Evolutionary conservation across 768 basidiomycete genomes (phyloP).

Genomic region (Podaxis sp.): DNA sequence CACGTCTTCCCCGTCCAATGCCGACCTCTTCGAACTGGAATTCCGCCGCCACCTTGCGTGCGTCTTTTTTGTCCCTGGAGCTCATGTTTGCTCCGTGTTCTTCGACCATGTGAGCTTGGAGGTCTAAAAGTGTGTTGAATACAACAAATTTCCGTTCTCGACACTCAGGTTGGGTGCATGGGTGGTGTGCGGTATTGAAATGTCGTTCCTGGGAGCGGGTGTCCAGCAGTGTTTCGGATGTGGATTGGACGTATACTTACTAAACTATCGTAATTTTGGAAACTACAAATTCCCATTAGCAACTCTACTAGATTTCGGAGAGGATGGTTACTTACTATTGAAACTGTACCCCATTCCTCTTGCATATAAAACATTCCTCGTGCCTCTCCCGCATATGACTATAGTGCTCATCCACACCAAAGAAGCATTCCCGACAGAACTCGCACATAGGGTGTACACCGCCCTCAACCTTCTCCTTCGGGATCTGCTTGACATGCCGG

Average conservation of each 20-base stretch:
- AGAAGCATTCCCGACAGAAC: constrained; percentile 93
- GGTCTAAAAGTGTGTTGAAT: constrained; percentile 81
- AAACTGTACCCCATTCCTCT: constrained; percentile 70
- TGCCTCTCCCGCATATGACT: constrained; percentile 90
- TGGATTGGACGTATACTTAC: constrained; percentile 34
- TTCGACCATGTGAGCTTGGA: constrained; percentile 88
- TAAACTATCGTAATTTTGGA: constrained; percentile 72
- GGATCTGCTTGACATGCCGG: constrained; percentile 31
- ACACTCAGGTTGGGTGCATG: constrained; percentile 72
- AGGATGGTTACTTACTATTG: constrained; percentile 66
- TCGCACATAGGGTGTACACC: constrained; percentile 76
- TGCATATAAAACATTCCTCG: constrained; percentile 96
- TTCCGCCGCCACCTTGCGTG: constrained; percentile 64
- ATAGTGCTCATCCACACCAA: constrained; percentile 90
- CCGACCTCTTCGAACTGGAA: constrained; percentile 56
- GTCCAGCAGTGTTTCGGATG: not conserved
- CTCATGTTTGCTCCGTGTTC: constrained; percentile 76
- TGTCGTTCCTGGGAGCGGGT: constrained; percentile 58
- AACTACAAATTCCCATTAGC: constrained; percentile 37
- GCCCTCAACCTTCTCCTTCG: constrained; percentile 60
- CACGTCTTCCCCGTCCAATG: constrained; percentile 28
- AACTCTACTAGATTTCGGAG: too few relatives aligned
- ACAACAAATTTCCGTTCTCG: constrained; percentile 92
- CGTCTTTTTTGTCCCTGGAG: constrained; percentile 63
- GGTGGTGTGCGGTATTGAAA: constrained; percentile 70